Base-by-base conservation (phyloP, 768 basidiomycete species). In the Xerocomus potaroensis region DNA sequence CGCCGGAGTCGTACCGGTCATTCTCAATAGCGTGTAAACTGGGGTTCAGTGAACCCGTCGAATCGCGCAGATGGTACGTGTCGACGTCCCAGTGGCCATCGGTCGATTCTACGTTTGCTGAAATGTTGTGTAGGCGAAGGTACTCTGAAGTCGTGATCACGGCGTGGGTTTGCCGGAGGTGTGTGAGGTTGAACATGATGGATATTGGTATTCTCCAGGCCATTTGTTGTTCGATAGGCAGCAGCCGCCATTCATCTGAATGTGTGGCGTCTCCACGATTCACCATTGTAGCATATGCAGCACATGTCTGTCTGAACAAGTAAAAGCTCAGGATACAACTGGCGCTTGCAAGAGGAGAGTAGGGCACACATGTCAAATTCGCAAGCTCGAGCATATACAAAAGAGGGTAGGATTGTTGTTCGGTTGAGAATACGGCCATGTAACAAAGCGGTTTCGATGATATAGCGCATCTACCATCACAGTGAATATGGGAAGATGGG, bases 311-410 rank as follows among this genome's bases (percentile, higher is more conserved):
- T 15, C 69, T 71, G 37, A 23, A 24, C 10, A 19, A 43, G 22
- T 2, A 18, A 16, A 26, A 19, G 23, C 8, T 51, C 24, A 42
- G 39, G 15, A 35, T 2, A 37, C 6, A 22, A 24, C 18, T 24
- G 32, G 8, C n/a, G 3, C 23, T 3, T 6, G 14, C 1, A 5
- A 23, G 42, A 15, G 15, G 41, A 18, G 29, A 30, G 4, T 10
- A 27, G 36, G 22, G 14, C 63, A n/a, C 35, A 63, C 63, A 58
- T 21, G 19, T 67, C 63, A 19, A 65, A 67, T 46, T 74, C 71
- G 57, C 76, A 76, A 0, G 67, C 67, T 21, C 75, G 70, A 9
- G 74, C 73, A 27, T 77, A 77, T 21, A 76, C 62, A 48, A 69
- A 72, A 4, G 75, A 71, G 2, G 76, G 74, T 10, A 77, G 30